Conservation (phyloP, 352 stramenopile genomes). For the Phytophthora parvispora region DNA sequence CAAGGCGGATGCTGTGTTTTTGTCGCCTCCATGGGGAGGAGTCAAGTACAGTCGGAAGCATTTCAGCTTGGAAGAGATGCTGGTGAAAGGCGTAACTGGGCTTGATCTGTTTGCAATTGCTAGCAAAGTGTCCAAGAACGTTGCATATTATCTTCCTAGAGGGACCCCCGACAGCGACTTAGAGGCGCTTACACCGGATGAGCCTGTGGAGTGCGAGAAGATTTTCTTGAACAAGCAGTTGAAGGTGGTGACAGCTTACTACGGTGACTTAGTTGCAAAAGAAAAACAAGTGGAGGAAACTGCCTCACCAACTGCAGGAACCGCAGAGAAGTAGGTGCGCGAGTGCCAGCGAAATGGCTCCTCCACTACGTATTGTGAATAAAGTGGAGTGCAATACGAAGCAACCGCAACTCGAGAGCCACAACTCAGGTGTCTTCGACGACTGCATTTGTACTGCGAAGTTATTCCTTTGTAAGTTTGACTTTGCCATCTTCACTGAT, state of each 20-base stretch:
- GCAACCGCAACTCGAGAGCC: no score
- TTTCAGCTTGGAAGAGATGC: conserved; percentile 77
- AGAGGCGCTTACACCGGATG: conserved; percentile 53
- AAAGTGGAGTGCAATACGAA: no score
- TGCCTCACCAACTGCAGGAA: conserved; percentile 7
- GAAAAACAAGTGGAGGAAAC: conserved; percentile 14
- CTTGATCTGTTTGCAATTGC: conserved; percentile 74
- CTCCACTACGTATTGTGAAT: no score
- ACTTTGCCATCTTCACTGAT: conserved; percentile 44
- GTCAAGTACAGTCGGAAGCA: conserved; percentile 75
- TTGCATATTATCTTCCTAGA: conserved; percentile 88
- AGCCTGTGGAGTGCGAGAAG: conserved; percentile 79
- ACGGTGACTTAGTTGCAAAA: conserved; percentile 57
- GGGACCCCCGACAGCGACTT: conserved; percentile 68
- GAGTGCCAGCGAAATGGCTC: no score
- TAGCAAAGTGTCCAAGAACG: conserved; percentile 68
- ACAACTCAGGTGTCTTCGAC: no score
- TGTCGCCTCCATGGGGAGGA: conserved; percentile 93
- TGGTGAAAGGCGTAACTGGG: conserved; percentile 67
- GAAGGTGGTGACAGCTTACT: conserved; percentile 89
- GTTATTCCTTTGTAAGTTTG: conserved; percentile 27
- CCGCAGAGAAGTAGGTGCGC: conserved; percentile 1
- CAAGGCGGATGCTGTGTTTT: conserved; percentile 90
- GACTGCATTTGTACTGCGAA: background rate
- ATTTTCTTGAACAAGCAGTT: conserved; percentile 85